phyloP scores from a whole-genome alignment of 345 rosid genomes.

The Gossypium ekmanianum region DNA sequence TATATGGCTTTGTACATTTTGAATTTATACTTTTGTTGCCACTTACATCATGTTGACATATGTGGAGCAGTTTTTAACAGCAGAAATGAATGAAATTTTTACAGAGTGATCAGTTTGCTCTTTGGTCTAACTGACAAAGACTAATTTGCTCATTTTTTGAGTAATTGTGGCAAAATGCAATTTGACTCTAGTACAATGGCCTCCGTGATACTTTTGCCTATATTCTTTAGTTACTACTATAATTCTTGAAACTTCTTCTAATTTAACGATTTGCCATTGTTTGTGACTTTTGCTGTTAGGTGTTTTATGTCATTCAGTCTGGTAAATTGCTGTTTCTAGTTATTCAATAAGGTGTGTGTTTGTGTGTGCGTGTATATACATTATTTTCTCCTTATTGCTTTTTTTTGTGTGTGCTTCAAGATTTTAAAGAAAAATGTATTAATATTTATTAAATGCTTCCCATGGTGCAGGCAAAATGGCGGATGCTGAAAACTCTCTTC shows the following conservation, averaged over 20 bases:
- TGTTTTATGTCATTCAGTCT: not conserved
- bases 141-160: too few species aligned
- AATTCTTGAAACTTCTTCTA: not conserved
- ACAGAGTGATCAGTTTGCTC: too few species aligned
- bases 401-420: not conserved
- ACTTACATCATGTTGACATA: too few species aligned
- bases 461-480: conserved; percentile 24
- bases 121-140: too few species aligned
- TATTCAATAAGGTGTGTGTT: not conserved
- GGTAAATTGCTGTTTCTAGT: not conserved
- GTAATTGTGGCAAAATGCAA: too few species aligned
- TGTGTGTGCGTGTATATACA: not conserved
- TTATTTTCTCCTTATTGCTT: not conserved
- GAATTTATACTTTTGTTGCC: not conserved
- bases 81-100: too few species aligned
- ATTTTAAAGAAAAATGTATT: not conserved
- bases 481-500: conserved; percentile 9
- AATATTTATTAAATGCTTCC: not conserved
- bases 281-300: not conserved
- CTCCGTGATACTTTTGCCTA: not conserved
- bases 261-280: not conserved
- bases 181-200: too few species aligned
- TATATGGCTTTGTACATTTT: not conserved
- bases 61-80: too few species aligned
- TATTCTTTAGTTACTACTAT: not conserved